Percentiles rank a stretch among this genome's conserved stretches.
Conservation (phyloP, 352 stramenopile species). For the Peronospora destructor region DNA sequence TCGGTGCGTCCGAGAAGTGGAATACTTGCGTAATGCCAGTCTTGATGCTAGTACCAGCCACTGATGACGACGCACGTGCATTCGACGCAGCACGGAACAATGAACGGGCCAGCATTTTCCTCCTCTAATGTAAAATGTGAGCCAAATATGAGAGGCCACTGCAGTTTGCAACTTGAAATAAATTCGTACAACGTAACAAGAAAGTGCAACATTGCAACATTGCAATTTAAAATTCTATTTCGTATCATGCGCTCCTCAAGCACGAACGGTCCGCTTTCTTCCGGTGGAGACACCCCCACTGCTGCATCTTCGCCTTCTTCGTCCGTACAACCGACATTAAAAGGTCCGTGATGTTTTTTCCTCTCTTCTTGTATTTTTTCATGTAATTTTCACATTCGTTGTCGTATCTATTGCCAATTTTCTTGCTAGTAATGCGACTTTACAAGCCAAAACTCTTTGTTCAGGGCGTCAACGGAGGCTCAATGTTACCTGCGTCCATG, state of each 20-base stretch:
- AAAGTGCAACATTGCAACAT: neutral
- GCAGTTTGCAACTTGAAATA: neutral
- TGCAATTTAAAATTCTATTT: neutral
- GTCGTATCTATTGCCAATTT: neutral
- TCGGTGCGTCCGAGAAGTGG: constrained; percentile 50
- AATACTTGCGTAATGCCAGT: constrained; percentile 18
- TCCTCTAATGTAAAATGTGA: constrained; percentile 1
- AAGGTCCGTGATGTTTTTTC: constrained; percentile 32
- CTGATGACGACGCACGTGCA: constrained; percentile 12
- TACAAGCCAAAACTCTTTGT: constrained; percentile 86
- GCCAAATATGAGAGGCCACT: neutral
- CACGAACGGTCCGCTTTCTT: constrained; percentile 19
- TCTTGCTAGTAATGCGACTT: constrained; percentile 76
- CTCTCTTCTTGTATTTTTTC: neutral
- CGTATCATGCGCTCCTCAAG: constrained; percentile 16
- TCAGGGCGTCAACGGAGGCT: constrained; percentile 41
- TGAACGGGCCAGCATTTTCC: constrained; percentile 57
- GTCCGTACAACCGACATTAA: constrained; percentile 64
- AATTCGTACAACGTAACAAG: neutral
- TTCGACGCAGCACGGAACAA: constrained; percentile 38
- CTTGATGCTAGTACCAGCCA: constrained; percentile 13
- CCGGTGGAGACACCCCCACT: neutral
- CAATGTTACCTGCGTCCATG: constrained; percentile 59
- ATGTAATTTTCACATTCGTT: neutral
- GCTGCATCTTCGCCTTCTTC: constrained; percentile 12